Evolutionary conservation across 164 flowering plant species (phyloP).

Genomic region (Umbellularia californica): DNA sequence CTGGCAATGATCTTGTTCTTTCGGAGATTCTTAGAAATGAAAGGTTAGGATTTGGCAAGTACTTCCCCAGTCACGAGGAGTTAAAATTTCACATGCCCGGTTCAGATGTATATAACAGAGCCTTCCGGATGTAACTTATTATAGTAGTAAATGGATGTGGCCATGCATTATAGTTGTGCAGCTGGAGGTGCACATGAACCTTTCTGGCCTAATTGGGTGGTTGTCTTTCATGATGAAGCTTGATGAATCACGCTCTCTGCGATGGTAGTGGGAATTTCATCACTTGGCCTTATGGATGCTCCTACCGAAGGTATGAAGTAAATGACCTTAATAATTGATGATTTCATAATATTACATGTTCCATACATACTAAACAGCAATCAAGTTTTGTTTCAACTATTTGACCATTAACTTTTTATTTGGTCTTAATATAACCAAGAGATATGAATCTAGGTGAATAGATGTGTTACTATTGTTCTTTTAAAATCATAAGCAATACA

Average conservation of each 20-base stretch:
- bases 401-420: too few species aligned
- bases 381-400: too few species aligned
- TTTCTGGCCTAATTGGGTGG: neutral
- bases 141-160: neutral
- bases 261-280: neutral
- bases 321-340: neutral
- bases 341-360: too few species aligned
- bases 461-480: too few species aligned
- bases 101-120: slow-evolving; percentile 66
- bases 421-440: too few species aligned
- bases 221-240: neutral
- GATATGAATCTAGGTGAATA: too few species aligned
- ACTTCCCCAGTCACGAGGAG: slow-evolving; percentile 51
- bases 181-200: neutral
- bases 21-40: slow-evolving; percentile 62
- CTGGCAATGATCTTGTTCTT: slow-evolving; percentile 38
- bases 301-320: neutral
- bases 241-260: neutral
- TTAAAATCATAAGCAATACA: too few species aligned
- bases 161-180: slow-evolving; percentile 1
- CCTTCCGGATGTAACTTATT: slow-evolving; percentile 57
- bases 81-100: slow-evolving; percentile 53
- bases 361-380: too few species aligned
- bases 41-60: slow-evolving; percentile 51
- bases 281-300: neutral